These are phyloP conservation scores for Voacanga thouarsii DNA, from an alignment of 257 asterid genomes.

Conservation along the genomic window DNA sequence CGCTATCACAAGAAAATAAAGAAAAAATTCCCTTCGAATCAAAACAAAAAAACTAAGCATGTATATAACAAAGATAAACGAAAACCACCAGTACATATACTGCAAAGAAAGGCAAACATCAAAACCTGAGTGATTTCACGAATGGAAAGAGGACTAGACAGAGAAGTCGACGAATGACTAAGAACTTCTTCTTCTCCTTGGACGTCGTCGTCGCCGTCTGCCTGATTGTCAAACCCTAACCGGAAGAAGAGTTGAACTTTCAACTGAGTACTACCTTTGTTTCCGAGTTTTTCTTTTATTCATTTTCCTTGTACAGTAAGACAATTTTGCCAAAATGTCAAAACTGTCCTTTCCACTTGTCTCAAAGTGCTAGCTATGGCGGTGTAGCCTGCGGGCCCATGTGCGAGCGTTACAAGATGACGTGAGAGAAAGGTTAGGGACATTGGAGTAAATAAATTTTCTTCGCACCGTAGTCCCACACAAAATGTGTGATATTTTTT, in stretches of 20 bases:
- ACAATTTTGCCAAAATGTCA: constrained; percentile 1
- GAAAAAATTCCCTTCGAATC: neutral
- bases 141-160: neutral
- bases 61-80: neutral
- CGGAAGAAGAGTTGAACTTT: constrained; percentile 3
- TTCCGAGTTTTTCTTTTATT: neutral
- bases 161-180: constrained; percentile 18
- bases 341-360: neutral
- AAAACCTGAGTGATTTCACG: constrained; percentile 8
- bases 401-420: neutral
- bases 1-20: neutral
- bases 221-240: constrained; percentile 18
- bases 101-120: neutral
- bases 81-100: neutral
- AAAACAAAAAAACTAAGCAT: neutral
- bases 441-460: no score
- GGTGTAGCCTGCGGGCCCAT: neutral
- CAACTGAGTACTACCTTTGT: constrained; percentile 10
- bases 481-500: no score
- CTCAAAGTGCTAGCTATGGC: neutral
- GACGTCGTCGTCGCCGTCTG: constrained; percentile 12
- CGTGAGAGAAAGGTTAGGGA: neutral
- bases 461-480: no score
- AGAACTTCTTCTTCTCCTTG: neutral
- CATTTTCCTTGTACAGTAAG: neutral